Evolutionary conservation across 2,329 filamentous ascomycete genomes (phyloP).

Genomic region (Penicillium sp.): DNA sequence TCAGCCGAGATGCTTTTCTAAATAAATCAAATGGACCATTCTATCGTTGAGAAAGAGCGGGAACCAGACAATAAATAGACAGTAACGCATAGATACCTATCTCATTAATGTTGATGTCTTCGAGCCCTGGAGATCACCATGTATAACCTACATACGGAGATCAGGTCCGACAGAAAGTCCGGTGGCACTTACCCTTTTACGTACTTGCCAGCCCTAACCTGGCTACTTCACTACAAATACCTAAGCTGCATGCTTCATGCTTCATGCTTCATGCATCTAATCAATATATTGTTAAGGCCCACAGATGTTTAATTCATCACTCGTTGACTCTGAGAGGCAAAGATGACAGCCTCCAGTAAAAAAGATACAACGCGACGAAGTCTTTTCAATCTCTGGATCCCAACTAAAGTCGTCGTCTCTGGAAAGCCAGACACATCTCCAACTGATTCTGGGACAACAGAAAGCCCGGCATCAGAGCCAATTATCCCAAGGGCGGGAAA

Average conservation of each 20-base stretch:
- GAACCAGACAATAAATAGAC: neutral
- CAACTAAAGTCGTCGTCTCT: constrained; percentile 20
- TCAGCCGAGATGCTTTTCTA: too few species aligned
- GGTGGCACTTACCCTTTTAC: neutral
- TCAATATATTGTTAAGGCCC: constrained; percentile 1
- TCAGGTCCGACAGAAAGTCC: neutral
- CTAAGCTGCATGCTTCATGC: neutral
- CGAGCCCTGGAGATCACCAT: neutral
- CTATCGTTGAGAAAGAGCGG: neutral
- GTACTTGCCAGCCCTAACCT: neutral
- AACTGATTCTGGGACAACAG: constrained; percentile 27
- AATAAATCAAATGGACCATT: neutral
- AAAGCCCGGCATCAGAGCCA: constrained; percentile 26
- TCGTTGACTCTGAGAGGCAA: constrained; percentile 3
- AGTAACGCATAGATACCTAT: neutral
- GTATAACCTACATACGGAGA: too few species aligned
- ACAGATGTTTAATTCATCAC: neutral
- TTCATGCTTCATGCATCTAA: neutral
- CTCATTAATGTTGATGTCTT: neutral
- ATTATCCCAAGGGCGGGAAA: constrained; percentile 17
- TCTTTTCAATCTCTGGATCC: constrained; percentile 26
- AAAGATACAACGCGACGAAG: constrained; percentile 26
- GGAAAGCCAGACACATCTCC: constrained; percentile 17
- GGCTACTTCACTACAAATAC: neutral
- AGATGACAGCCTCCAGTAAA: constrained; percentile 22